Evolutionary conservation across 805 yeast species (phyloP), one percentile per base, ranked within the genome.

Genomic region (Candida golubevii): DNA sequence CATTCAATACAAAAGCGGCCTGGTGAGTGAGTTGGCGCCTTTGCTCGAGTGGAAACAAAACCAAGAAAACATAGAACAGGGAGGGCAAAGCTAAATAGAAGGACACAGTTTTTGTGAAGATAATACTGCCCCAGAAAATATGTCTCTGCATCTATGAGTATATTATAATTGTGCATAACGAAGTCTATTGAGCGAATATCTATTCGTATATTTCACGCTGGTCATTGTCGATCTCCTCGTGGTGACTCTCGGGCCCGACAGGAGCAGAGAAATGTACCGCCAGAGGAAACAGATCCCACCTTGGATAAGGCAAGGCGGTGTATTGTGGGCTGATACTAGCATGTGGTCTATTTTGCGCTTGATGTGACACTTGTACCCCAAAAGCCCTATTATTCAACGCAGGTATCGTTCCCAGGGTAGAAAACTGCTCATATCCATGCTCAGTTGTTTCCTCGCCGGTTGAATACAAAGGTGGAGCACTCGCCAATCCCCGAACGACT

Each of bases 1-100:
- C 58, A 77, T 86, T 47, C 75, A 74, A 45, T 69, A 65, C 50
- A 75, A 75, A 66, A 80, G 85, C 8, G 83, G 89, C 44, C 69
- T 70, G 12, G 75, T 83, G 18, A 69, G 69, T 5, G 86, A 78
- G 43, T 67, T 86, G 58, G 76, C 83, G 2, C 69, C 77, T 2
- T 66, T 86, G 46, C 67, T 86, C 48, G 79, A 77, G 41, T 80
- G 74, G 74, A 69, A 65, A 49, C 63, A 55, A 36, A 52, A 60
- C 35, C 35, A 12, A 4, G 35, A 29, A 12, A 29, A 12, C 32
- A 3, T 18, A 18, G 23, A 18, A 18, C 23, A 18, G 23, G 23
- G 5, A 18, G 23, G 23, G 23, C 23, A 18, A 18, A 18, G 23
- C 23, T 18, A 18, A 18, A 18, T 18, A 18, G 23, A 18, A 5